Evolutionary conservation across 2,329 filamentous ascomycete genomes (phyloP), one percentile per base, ranked within the genome.

Genomic region (Scedosporium apiospermum): DNA sequence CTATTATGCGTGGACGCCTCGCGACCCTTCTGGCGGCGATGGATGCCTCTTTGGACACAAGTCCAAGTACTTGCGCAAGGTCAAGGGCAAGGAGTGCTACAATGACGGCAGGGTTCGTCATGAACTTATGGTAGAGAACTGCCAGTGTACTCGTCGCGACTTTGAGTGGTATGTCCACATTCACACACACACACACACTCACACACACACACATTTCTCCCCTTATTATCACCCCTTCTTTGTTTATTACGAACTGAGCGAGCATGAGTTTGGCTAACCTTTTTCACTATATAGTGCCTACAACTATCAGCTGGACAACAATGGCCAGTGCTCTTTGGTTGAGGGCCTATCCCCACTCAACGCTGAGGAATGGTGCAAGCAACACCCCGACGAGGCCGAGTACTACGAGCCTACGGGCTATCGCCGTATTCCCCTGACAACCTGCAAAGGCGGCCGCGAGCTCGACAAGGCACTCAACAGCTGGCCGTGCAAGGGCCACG

Each of bases 1-100:
- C 14, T 99, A 97, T 75, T 84, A 89, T 65, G 77, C 96, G 4
- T 99, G 93, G 93, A 85, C 85, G 58, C 93, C 95, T 2, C 86
- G 85, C 69, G 95, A 98, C 72, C 95, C 95, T 2, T 77, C 88
- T 64, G 83, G 89, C 66, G 77, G 89, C 7, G 81, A 91, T 66
- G 86, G 92, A 67, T 99, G 95, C 74, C 81, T 99, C 2, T 99
- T 99, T 70, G 95, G 95, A 1, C 96, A 98, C 72, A 83, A 90
- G 63, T 87, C 93, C 34, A 84, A 90, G 70, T 99, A 97, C 70
- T 85, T 96, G 69, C 90, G 95, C 72, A 99, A 98, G 83, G 93
- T 89, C 74, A 75, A 81, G n/a, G 85, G 87, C 16, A 80, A 82
- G 21, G 77, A 88, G 58, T 99, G 95, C 78, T 96, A 87, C 80